These are phyloP conservation scores for Salix caprea DNA, from an alignment of 345 rosid genomes.

Conservation along the genomic window DNA sequence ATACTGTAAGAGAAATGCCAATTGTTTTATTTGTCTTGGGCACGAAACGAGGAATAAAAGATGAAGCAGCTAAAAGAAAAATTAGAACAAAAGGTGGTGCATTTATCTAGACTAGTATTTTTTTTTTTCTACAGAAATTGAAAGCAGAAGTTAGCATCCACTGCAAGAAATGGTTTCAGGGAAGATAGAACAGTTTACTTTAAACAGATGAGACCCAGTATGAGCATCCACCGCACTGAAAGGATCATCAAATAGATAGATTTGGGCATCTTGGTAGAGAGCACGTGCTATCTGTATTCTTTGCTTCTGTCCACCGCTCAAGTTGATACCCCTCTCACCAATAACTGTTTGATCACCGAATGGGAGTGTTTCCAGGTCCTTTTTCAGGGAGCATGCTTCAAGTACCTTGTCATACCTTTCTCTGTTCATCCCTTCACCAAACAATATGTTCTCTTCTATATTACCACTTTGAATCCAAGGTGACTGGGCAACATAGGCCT, in stretches of 20 bases:
- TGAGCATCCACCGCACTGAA: constrained; percentile 48
- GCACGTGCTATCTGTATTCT: constrained; percentile 44
- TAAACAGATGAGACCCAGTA: constrained; percentile 34
- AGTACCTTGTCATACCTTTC: constrained; percentile 26
- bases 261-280: constrained; percentile 39
- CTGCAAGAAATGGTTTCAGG: not conserved
- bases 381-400: constrained; percentile 32
- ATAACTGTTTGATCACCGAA: constrained; percentile 44
- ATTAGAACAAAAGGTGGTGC: not conserved
- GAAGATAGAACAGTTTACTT: constrained; percentile 1
- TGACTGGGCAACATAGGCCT: constrained; percentile 37
- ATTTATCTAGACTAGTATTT: not conserved
- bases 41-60: not conserved
- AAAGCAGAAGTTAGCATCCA: not conserved
- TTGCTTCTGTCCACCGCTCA: constrained; percentile 46
- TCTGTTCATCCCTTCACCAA: constrained; percentile 26
- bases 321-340: constrained; percentile 47
- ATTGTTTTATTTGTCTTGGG: not conserved
- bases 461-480: constrained; percentile 36
- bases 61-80: not conserved
- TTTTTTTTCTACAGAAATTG: not conserved
- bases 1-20: not conserved
- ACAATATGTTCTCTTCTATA: constrained; percentile 34
- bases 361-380: constrained; percentile 35
- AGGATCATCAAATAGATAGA: constrained; percentile 45